Percentiles rank a stretch among this genome's conserved stretches.
These are phyloP conservation scores for Oemleria cerasiformis DNA, from an alignment of 306 rosid genomes.

Conservation along the genomic window DNA sequence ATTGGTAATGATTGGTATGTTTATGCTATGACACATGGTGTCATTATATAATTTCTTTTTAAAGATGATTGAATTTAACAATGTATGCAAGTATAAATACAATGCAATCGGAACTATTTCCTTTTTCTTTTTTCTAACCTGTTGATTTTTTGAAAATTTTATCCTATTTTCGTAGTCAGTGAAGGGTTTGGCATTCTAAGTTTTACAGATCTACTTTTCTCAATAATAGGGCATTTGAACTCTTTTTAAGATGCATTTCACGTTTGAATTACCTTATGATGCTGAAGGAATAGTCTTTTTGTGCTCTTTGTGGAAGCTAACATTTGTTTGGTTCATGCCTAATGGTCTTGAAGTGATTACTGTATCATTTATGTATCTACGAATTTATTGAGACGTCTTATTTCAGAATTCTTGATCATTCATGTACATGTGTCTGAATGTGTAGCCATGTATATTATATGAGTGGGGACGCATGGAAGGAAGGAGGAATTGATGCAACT, in stretches of 20 bases:
- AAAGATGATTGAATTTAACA: background rate
- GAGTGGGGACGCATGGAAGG: slow-evolving; percentile 99
- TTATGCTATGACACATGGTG: background rate
- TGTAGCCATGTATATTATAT: slow-evolving; percentile 93
- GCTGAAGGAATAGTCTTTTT: background rate
- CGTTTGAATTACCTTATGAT: background rate
- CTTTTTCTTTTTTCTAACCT: background rate
- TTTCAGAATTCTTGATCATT: slow-evolving; percentile 29
- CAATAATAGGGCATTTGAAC: background rate
- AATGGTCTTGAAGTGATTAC: background rate
- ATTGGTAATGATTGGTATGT: background rate
- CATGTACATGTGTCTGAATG: slow-evolving; percentile 6
- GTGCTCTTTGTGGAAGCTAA: background rate
- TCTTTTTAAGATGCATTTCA: background rate
- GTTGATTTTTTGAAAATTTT: background rate
- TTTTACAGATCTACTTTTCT: background rate
- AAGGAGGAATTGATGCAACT: slow-evolving; percentile 98
- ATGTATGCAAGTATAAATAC: background rate
- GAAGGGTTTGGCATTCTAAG: background rate
- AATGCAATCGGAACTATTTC: background rate
- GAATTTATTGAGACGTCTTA: background rate
- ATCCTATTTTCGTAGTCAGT: background rate
- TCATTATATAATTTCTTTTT: background rate
- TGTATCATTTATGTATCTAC: background rate
- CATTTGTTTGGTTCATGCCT: background rate